A percentile compares a stretch with the other conserved stretches of the same genome.
phyloP scores from a whole-genome alignment of 164 flowering plant species.

The Brasenia schreberi region DNA sequence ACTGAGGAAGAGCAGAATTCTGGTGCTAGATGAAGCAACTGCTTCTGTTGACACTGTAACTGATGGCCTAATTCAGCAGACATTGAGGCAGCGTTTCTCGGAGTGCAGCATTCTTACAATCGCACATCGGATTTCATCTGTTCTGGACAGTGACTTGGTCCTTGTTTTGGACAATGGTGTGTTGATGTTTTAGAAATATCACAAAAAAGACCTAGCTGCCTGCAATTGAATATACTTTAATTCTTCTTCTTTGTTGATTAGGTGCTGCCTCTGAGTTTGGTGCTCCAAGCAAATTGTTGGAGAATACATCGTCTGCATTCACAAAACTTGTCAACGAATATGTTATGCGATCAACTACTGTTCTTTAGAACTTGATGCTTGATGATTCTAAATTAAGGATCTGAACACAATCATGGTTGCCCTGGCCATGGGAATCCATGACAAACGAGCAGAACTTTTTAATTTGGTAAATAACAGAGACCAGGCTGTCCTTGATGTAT shows the following conservation, averaged over 20 bases:
- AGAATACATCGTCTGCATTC: background rate
- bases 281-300: background rate
- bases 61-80: constrained; percentile 1
- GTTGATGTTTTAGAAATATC: background rate
- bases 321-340: background rate
- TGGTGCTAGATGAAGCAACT: constrained; percentile 2
- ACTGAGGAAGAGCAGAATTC: background rate
- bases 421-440: too few relatives aligned
- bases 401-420: too few relatives aligned
- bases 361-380: too few relatives aligned
- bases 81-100: background rate
- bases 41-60: background rate
- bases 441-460: too few relatives aligned
- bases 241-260: background rate
- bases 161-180: background rate
- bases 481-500: too few relatives aligned
- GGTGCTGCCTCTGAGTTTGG: background rate
- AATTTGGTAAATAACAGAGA: too few relatives aligned
- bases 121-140: constrained; percentile 1
- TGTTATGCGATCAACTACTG: background rate
- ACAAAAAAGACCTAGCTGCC: background rate
- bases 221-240: background rate
- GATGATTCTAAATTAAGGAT: too few relatives aligned
- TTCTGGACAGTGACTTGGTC: background rate
- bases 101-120: background rate